phyloP scores from a whole-genome alignment of 805 yeast genomes.

The Metschnikowia santaceciliae region DNA sequence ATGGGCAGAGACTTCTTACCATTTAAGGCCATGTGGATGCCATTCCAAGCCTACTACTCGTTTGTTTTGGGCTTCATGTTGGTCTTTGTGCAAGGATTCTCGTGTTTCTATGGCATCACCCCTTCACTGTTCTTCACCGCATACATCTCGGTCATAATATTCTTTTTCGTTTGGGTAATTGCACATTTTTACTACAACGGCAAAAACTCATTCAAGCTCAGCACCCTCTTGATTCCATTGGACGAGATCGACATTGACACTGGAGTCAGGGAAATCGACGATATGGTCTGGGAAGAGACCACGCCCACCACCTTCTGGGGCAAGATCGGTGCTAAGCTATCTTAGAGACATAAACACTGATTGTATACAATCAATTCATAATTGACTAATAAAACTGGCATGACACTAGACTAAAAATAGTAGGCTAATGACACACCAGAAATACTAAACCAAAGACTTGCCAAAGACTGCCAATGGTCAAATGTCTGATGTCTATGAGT shows the following conservation, averaged over 20 bases:
- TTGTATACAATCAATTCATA: not conserved
- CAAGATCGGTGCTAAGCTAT: slow-evolving; percentile 45
- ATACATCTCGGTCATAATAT: slow-evolving; percentile 64
- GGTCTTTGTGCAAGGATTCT: slow-evolving; percentile 69
- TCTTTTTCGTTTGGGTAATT: slow-evolving; percentile 50
- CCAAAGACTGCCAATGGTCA: too few species aligned
- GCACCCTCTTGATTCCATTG: slow-evolving; percentile 42
- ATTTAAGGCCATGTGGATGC: slow-evolving; percentile 70
- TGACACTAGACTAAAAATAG: too few species aligned
- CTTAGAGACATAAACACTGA: slow-evolving; percentile 6
- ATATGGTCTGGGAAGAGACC: slow-evolving; percentile 49
- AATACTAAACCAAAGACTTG: too few species aligned
- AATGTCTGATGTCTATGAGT: too few species aligned
- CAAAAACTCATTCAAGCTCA: slow-evolving; percentile 27
- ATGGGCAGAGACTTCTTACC: slow-evolving; percentile 68
- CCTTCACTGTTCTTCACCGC: slow-evolving; percentile 63
- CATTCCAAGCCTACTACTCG: slow-evolving; percentile 63
- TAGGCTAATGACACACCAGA: too few species aligned
- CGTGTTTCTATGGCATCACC: slow-evolving; percentile 53
- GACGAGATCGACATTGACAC: slow-evolving; percentile 69
- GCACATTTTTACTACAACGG: slow-evolving; percentile 53
- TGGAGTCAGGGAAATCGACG: slow-evolving; percentile 62
- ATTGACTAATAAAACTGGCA: too few species aligned
- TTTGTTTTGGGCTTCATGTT: slow-evolving; percentile 50
- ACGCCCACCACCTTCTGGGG: slow-evolving; percentile 51